Evolutionary conservation across 441 rosid species (phyloP), one percentile per base, ranked within the genome.

Genomic region (Dalechampia spathulata): DNA sequence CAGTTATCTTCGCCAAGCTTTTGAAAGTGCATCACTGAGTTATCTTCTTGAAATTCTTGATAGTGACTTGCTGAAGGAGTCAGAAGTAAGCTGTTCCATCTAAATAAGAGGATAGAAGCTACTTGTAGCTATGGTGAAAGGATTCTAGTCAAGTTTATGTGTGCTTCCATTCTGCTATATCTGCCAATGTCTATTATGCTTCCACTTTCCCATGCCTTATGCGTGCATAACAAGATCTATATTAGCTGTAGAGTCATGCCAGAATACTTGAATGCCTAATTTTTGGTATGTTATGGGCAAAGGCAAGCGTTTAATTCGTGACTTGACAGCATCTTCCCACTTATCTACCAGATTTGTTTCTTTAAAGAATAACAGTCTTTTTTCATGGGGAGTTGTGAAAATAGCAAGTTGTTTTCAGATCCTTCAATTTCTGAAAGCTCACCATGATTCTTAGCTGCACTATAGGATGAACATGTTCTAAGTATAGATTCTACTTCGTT

Each of bases 1-100:
- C 61, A 83, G 90, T 64, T 90, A 90, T 67, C 90, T 76, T 61
- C 83, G 83, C 65, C 97, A 83, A 87, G 96, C 99, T 46, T 80
- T 93, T 74, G 86, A 87, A 73, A 92, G 83, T 72, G 78, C 77
- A 62, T 78, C 97, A 4, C 66, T 93, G 73, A 77, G 72, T 69
- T 83, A 72, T 71, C 80, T 87, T 73, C 72, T 87, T 65, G 83
- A 81, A 61, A 75, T 90, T 70, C 91, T 90, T 66, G 84, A 80
- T 60, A 87, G 86, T 67, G 78, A 78, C 47, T 48, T 85, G 63
- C 70, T 90, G 59, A 77, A 78, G 68, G 95, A 81, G 65, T 77
- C 82, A 40, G 86, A 93, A 69, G 97, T 85, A 76, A 83, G 97
- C 72, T 50, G 34, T 56, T 60, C 44, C n/a, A 17, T 30, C 63